Percentiles rank a stretch among this genome's conserved stretches.
Conservation (phyloP, 169 alveolate species). For the Perkinsus olseni region DNA sequence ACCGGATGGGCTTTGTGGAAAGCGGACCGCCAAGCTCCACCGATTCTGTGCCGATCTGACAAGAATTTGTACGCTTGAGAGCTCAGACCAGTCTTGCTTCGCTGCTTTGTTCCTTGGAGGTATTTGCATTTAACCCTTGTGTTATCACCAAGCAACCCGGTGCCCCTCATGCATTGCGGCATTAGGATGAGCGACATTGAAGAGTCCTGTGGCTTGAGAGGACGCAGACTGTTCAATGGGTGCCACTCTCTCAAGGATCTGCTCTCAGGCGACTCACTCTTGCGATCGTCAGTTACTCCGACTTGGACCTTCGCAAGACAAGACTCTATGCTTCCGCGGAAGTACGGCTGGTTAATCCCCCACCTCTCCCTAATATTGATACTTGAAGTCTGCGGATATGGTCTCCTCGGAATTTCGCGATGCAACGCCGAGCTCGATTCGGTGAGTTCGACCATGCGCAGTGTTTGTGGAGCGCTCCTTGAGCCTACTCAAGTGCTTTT, state of each 20-base stretch:
- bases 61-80: background rate
- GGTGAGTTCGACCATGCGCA: no score
- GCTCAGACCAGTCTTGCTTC: background rate
- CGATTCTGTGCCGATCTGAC: background rate
- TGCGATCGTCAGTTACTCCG: background rate
- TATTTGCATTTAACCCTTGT: background rate
- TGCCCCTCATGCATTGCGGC: background rate
- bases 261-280: background rate
- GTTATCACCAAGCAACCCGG: background rate
- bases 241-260: background rate
- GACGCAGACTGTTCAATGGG: background rate
- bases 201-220: background rate
- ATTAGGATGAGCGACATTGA: background rate
- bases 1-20: background rate
- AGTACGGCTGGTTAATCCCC: background rate
- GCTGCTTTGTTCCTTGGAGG: background rate
- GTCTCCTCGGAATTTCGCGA: no score
- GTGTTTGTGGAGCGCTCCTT: no score
- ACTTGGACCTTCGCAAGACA: background rate
- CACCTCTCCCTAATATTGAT: background rate
- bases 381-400: no score
- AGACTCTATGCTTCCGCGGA: background rate
- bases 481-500: no score
- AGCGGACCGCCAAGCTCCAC: background rate
- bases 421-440: no score